Evolutionary conservation across 2,329 filamentous ascomycete species (phyloP).

Genomic region (Fusarium nelsonii): DNA sequence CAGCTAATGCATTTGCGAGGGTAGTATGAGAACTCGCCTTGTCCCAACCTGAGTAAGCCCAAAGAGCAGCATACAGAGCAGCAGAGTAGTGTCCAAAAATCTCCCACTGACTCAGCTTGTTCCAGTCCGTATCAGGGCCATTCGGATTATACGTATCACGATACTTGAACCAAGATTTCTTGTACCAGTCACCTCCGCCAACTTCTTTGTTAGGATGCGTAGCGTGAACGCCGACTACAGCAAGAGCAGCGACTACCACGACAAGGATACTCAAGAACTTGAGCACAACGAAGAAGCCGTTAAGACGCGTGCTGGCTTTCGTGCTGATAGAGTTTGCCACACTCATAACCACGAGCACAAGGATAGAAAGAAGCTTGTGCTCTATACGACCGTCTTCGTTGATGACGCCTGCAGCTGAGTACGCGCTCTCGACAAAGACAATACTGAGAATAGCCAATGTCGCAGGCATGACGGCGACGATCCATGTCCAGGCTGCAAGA

Average conservation of each 20-base stretch:
- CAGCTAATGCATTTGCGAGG: rapidly evolving
- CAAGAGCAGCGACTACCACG: conserved; percentile 63
- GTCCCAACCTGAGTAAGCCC: conserved; percentile 76
- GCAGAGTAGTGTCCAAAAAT: conserved; percentile 70
- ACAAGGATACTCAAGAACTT: conserved; percentile 65
- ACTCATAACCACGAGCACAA: conserved; percentile 61
- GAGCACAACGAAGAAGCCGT: conserved; percentile 66
- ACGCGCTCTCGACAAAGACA: conserved; percentile 72
- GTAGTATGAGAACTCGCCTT: conserved; percentile 59
- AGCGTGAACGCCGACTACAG: conserved; percentile 59
- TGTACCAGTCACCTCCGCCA: conserved; percentile 65
- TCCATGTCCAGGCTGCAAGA: conserved; percentile 74
- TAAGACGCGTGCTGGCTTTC: conserved; percentile 65
- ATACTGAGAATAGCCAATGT: conserved; percentile 74
- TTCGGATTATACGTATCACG: conserved; percentile 64
- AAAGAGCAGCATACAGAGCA: conserved; percentile 71
- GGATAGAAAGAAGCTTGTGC: conserved; percentile 65
- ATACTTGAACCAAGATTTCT: conserved; percentile 66
- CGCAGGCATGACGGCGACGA: conserved; percentile 73
- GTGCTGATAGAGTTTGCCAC: conserved; percentile 69
- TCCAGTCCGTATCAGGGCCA: conserved; percentile 63
- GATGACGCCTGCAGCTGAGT: conserved; percentile 63
- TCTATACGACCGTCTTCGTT: conserved; percentile 57
- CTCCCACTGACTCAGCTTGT: conserved; percentile 65
- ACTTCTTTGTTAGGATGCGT: conserved; percentile 53